Conservation (phyloP, 2,329 filamentous ascomycete genomes). For the Ophiosphaerella narmari region DNA sequence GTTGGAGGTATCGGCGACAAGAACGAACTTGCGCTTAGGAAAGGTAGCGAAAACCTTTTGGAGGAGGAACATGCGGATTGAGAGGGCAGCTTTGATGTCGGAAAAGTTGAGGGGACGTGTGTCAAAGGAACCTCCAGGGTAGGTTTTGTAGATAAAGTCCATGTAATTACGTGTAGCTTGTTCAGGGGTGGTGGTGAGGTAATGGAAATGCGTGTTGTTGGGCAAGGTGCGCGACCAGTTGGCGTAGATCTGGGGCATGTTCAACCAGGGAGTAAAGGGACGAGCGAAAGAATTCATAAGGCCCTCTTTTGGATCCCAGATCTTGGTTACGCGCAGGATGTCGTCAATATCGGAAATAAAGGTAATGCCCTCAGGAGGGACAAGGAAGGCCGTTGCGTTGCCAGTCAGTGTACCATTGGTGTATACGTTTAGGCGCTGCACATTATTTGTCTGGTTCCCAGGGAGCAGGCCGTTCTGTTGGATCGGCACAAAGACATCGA, state of each 20-base stretch:
- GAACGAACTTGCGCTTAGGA: slow-evolving; percentile 73
- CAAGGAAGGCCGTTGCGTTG: slow-evolving; percentile 77
- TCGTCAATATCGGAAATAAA: slow-evolving; percentile 80
- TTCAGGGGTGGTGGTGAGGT: slow-evolving; percentile 79
- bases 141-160: slow-evolving; percentile 77
- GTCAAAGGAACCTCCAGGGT: slow-evolving; percentile 77
- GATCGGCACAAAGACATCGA: slow-evolving; percentile 71
- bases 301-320: slow-evolving; percentile 75
- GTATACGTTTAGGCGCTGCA: slow-evolving; percentile 72
- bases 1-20: slow-evolving; percentile 78
- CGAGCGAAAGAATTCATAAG: slow-evolving; percentile 77
- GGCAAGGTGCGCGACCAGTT: slow-evolving; percentile 72
- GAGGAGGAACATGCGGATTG: slow-evolving; percentile 71
- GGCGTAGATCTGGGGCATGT: slow-evolving; percentile 79
- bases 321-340: slow-evolving; percentile 79
- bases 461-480: slow-evolving; percentile 59
- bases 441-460: slow-evolving; percentile 66
- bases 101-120: slow-evolving; percentile 76
- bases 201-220: slow-evolving; percentile 74
- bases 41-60: slow-evolving; percentile 76
- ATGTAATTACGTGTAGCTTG: slow-evolving; percentile 79
- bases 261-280: slow-evolving; percentile 72
- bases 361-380: slow-evolving; percentile 71
- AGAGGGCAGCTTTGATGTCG: slow-evolving; percentile 72
- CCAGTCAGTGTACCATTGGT: slow-evolving; percentile 67